Percentiles rank a stretch among this genome's conserved stretches.
Evolutionary conservation across 495 filamentous ascomycete genomes (phyloP).

Genomic region (Lophium mytilinum): DNA sequence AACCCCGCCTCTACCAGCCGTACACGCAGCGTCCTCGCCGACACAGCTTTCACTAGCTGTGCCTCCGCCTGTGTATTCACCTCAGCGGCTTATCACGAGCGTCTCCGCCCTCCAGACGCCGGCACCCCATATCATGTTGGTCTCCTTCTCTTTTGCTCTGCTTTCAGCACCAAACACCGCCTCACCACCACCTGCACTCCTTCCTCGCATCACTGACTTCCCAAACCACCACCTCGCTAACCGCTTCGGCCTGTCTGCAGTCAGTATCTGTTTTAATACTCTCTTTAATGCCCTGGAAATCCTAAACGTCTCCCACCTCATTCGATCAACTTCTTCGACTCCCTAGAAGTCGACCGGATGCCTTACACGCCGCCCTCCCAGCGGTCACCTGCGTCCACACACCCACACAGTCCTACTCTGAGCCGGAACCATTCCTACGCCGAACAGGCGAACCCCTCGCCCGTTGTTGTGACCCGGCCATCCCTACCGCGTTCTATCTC

Average conservation of each 20-base stretch:
- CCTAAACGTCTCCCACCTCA: constrained; percentile 4
- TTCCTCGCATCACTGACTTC: not conserved
- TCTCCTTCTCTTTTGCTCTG: constrained; percentile 6
- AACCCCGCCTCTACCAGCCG: constrained; percentile 3
- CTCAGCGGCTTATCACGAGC: constrained; percentile 6
- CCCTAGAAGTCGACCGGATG: constrained; percentile 48
- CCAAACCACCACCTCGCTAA: constrained; percentile 1
- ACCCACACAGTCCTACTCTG: constrained; percentile 52
- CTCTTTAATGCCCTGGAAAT: constrained; percentile 25
- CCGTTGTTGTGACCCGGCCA: constrained; percentile 39
- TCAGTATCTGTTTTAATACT: constrained; percentile 16
- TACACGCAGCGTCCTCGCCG: constrained; percentile 7
- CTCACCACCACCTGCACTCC: constrained; percentile 1
- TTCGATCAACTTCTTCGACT: constrained; percentile 17
- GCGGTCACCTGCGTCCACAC: constrained; percentile 68
- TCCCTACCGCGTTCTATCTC: constrained; percentile 64
- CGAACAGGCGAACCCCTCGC: constrained; percentile 36
- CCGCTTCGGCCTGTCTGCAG: not conserved
- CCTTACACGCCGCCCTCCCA: constrained; percentile 88
- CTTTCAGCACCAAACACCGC: not conserved
- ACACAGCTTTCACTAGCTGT: constrained; percentile 36
- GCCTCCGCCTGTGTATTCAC: constrained; percentile 4
- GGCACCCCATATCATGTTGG: no score
- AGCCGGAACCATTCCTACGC: constrained; percentile 49
- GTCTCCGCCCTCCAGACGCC: constrained; percentile 6